Base-by-base conservation (phyloP, 164 flowering plant species). In the Aristolochia californica region DNA sequence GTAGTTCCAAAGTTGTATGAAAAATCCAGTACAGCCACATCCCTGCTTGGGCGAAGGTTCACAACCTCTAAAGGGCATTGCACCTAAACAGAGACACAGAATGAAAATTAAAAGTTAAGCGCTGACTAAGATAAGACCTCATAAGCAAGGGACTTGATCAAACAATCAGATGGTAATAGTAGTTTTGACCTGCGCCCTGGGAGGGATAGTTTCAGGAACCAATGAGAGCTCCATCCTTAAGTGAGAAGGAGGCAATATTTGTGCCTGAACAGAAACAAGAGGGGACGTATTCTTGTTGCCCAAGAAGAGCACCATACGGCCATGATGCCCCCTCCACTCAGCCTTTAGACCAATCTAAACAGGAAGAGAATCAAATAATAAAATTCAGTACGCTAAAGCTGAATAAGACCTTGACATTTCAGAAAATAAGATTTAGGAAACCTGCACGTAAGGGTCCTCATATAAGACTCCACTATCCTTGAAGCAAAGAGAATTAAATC, bases 161-260 rank as follows among this genome's bases (percentile, higher is more conserved):
- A 65, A 50, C 38, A 60, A 13, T 24, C 20, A 17, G 40, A 60
- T 18, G 20, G 20, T 38, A 24, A 25, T 13, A 48, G 57, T 25
- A 52, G 59, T 45, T 40, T 56, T 64, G 47, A 94, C 99, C 99
- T 94, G 99, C 49, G 99, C 97, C 61, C 99, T 71, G 27, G 99
- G 97, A 67, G 99, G 99, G 61, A 94, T 88, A 55, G 91, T 88
- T 27, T 94, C 95, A 28, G 99, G 99, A 57, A 94, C 96, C 61
- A 78, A 49, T 34, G 99, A 88, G 51, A 83, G 88, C 65, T 94
- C 99, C 62, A 83, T 68, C 69, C 80, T 94, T 44, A 94, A 70
- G 82, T 94, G 91, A 15, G 83, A 66, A 22, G 99, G 97, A 57
- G 97, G 89, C 72, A 90, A 71, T 55, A 90, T 78, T 20, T 85